phyloP scores from a whole-genome alignment of 805 yeast species.

The Zygoascus ofunaensis region DNA sequence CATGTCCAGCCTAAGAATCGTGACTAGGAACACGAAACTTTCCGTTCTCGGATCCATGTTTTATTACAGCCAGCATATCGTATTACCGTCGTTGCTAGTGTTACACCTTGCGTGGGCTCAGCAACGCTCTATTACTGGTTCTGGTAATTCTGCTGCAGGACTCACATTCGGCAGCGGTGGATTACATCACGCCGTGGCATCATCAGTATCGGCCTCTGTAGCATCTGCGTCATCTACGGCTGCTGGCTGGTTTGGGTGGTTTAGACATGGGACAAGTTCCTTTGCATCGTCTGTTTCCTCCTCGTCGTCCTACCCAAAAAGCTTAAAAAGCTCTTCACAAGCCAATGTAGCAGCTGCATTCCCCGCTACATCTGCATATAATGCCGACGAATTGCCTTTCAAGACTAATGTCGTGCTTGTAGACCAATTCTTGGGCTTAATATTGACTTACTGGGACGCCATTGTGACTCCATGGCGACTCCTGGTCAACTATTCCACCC shows the following conservation, averaged over 20 bases:
- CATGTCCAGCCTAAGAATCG: constrained; percentile 61
- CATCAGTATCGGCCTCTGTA: background rate
- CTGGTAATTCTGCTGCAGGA: background rate
- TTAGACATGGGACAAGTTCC: background rate
- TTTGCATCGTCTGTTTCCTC: background rate
- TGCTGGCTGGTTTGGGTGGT: background rate
- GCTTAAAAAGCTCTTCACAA: too few species aligned
- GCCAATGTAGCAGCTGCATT: background rate
- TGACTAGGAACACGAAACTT: constrained; percentile 33
- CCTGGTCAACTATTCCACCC: constrained; percentile 70
- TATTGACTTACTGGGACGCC: constrained; percentile 24
- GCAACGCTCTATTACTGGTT: background rate
- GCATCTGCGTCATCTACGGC: constrained; percentile 2
- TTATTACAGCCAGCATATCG: constrained; percentile 74
- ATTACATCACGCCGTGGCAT: background rate
- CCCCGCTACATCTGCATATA: background rate
- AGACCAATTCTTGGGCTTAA: constrained; percentile 1
- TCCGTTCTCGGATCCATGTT: constrained; percentile 31
- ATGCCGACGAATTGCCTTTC: background rate
- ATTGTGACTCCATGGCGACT: constrained; percentile 61
- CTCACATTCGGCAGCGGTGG: constrained; percentile 25
- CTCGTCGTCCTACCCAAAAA: background rate
- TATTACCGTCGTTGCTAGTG: constrained; percentile 75
- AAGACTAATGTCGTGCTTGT: background rate
- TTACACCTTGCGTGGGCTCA: constrained; percentile 30